Base-by-base conservation (phyloP, 306 rosid species). In the Senna siamea region DNA sequence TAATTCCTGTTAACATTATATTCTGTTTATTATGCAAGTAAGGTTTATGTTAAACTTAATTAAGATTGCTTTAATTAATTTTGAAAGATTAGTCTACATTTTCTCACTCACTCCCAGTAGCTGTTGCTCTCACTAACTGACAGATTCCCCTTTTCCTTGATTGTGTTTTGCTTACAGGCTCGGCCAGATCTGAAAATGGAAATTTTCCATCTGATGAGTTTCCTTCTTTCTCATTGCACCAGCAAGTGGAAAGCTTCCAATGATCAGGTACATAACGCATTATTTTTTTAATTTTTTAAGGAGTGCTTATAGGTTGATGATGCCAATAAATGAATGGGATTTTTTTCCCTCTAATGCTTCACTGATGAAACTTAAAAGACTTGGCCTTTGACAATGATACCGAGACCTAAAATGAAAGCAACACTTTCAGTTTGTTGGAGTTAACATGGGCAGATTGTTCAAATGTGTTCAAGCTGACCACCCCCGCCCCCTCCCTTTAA, bases 141-240 rank as follows among this genome's bases (percentile, higher is more conserved):
- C 70, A 70, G 67, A 52, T 68, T 43, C 54, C 46, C 46, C n/a
- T 55, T 75, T 66, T 34, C 70, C 64, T 55, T 40, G 28, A 22
- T 76, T 43, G 52, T 69, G 53, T 67, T 79, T 78, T 85, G 46
- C 53, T 81, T 69, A 73, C 92, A 94, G 98, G 94, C 94, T 35
- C 84, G 87, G 87, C 89, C 98, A 56, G 98, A 94, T 86, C 86
- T 94, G 79, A 91, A 92, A 84, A 91, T 89, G 95, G 98, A 94
- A 80, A 89, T 91, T 81, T 94, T 94, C 79, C 98, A 94, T 87
- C 77, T 94, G 80, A 84, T 85, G 95, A 88, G 98, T 83, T 94
- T 94, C 85, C 90, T 94, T 78, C 96, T 94, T 71, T 89, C 96
- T 48, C 97, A 94, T 83, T 94, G 97, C 73, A 85, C 85, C 26